These are phyloP conservation scores for Pichia sp. DNA, from an alignment of 1,139 yeast genomes.

Conservation along the genomic window DNA sequence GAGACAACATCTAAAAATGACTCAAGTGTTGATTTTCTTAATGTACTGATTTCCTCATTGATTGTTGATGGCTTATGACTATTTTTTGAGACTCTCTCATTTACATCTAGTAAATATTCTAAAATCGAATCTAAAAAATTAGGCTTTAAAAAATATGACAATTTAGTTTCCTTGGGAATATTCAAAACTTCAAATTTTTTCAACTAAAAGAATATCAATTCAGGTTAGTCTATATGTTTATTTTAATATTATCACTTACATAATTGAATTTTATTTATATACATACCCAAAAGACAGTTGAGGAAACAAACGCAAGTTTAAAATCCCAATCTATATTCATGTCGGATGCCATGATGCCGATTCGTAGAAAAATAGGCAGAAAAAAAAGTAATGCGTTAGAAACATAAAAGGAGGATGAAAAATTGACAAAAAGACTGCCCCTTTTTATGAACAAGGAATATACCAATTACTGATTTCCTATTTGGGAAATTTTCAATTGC, in stretches of 20 bases:
- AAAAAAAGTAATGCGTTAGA: background rate
- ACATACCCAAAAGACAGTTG: slow-evolving; percentile 12
- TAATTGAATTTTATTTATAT: background rate
- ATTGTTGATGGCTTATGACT: background rate
- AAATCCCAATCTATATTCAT: slow-evolving; percentile 5
- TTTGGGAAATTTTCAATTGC: background rate
- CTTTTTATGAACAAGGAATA: background rate
- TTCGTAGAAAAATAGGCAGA: background rate
- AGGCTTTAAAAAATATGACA: slow-evolving; percentile 7
- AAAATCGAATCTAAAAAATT: slow-evolving; percentile 2
- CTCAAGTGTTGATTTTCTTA: slow-evolving; percentile 5
- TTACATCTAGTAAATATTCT: slow-evolving; percentile 4
- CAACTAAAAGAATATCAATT: slow-evolving; percentile 1
- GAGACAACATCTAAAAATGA: slow-evolving; percentile 8
- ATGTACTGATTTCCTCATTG: background rate
- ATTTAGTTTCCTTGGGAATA: slow-evolving; percentile 1
- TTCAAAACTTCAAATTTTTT: slow-evolving; percentile 9
- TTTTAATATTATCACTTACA: background rate
- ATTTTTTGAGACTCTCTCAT: background rate
- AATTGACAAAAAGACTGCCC: background rate
- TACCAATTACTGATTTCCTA: background rate
- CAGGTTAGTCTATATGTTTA: background rate
- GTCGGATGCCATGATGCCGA: background rate
- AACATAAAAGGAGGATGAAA: background rate
- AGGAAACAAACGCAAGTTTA: slow-evolving; percentile 5